phyloP scores from a whole-genome alignment of 179 eudicot genomes.

The Monotropa hypopitys region DNA sequence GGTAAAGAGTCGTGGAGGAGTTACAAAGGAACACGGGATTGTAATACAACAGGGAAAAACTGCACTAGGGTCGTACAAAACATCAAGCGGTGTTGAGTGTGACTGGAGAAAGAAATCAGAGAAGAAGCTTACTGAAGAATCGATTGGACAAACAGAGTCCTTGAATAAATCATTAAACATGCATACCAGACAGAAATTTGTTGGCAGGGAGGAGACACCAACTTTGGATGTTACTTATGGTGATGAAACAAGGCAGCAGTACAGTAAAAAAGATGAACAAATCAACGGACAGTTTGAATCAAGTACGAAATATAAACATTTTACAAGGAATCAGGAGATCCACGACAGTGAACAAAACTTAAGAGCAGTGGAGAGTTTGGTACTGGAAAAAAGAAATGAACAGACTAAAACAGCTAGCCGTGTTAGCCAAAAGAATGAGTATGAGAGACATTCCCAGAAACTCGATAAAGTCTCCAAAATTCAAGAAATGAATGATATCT shows the following conservation, averaged over 20 bases:
- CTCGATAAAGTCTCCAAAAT: slow-evolving; percentile 23
- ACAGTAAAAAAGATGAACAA: slow-evolving; percentile 17
- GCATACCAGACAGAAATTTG: slow-evolving; percentile 20
- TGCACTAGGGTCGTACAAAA: slow-evolving; percentile 9
- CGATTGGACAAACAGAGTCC: slow-evolving; percentile 17
- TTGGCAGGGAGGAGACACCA: slow-evolving; percentile 18
- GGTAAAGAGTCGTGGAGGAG: slow-evolving; percentile 13
- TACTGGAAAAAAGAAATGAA: slow-evolving; percentile 22
- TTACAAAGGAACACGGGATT: slow-evolving; percentile 5
- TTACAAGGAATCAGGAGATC: slow-evolving; percentile 13
- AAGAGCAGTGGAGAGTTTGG: slow-evolving; percentile 13
- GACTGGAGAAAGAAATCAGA: slow-evolving; percentile 67
- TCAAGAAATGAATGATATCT: slow-evolving; percentile 17
- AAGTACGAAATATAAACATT: slow-evolving; percentile 26
- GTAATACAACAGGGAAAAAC: slow-evolving; percentile 5
- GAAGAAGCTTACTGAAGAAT: slow-evolving; percentile 56
- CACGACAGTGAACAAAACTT: slow-evolving; percentile 14
- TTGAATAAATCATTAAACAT: slow-evolving; percentile 16
- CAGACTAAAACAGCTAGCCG: slow-evolving; percentile 26
- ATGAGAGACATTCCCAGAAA: slow-evolving; percentile 17
- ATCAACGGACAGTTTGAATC: slow-evolving; percentile 18
- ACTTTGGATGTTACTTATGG: slow-evolving; percentile 15
- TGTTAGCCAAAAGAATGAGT: slow-evolving; percentile 18
- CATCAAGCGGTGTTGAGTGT: slow-evolving; percentile 21
- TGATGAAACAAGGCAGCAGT: slow-evolving; percentile 22